A percentile compares a stretch with the other conserved stretches of the same genome.
These are phyloP conservation scores for Schizonepeta tenuifolia DNA, from an alignment of 257 asterid genomes.

Conservation along the genomic window DNA sequence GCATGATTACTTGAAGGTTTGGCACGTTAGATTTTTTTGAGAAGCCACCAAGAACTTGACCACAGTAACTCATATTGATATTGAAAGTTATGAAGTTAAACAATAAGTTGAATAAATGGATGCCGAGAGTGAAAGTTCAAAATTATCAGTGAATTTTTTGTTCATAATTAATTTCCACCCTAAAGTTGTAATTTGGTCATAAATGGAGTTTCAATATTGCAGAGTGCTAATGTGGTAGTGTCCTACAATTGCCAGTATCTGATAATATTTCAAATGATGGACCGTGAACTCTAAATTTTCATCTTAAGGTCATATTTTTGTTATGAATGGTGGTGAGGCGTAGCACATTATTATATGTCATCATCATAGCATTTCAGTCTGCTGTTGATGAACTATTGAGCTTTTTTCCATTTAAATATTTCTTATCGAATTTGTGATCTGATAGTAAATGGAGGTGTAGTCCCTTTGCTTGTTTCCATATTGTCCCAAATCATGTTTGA, in stretches of 20 bases:
- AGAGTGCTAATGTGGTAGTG: not conserved
- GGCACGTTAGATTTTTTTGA: not conserved
- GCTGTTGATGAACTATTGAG: conserved; percentile 1
- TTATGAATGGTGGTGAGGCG: not conserved
- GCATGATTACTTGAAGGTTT: not conserved
- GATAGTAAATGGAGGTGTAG: not conserved
- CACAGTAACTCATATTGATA: not conserved
- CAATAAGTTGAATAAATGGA: not conserved
- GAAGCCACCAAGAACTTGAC: not conserved
- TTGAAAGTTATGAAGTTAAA: not conserved
- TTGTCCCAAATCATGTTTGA: not conserved
- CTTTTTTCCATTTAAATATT: not conserved
- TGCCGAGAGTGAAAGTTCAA: not conserved
- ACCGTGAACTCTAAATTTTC: not conserved
- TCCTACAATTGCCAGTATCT: not conserved
- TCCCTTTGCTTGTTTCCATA: not conserved
- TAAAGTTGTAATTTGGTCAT: conserved; percentile 11
- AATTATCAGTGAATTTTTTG: no score
- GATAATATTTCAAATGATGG: not conserved
- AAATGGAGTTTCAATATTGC: conserved; percentile 6
- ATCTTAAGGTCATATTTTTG: not conserved
- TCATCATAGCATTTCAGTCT: not conserved
- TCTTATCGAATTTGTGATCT: conserved; percentile 1
- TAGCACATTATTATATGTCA: not conserved
- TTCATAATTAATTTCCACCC: not conserved